These are phyloP conservation scores for Exophiala calicioides DNA, from an alignment of 2,329 filamentous ascomycete species.

Conservation along the genomic window DNA sequence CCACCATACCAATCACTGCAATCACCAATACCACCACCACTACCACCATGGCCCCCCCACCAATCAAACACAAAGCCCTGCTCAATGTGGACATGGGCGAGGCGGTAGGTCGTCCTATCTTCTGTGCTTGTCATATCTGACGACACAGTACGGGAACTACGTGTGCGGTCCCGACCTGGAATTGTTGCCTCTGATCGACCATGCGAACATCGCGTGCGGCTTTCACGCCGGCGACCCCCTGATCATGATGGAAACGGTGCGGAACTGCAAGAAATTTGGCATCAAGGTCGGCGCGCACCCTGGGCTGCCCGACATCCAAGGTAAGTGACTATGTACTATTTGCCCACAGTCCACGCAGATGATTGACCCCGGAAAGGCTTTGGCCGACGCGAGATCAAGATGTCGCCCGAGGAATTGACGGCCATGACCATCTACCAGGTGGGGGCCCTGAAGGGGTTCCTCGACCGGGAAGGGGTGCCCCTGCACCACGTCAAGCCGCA, in stretches of 20 bases:
- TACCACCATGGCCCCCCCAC: slow-evolving; percentile 32
- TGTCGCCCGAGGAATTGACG: slow-evolving; percentile 58
- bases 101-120: slow-evolving; percentile 34
- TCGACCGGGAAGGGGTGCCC: slow-evolving; percentile 57
- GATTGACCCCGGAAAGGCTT: slow-evolving; percentile 53
- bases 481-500: slow-evolving; percentile 66
- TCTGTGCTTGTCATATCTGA: slow-evolving; percentile 9
- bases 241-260: slow-evolving; percentile 65
- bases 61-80: slow-evolving; percentile 54
- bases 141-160: slow-evolving; percentile 46
- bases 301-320: slow-evolving; percentile 57
- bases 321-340: slow-evolving; percentile 4
- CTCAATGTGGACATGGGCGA: slow-evolving; percentile 53
- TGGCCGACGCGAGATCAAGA: slow-evolving; percentile 62
- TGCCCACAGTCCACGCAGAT: background rate
- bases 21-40: no score
- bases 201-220: slow-evolving; percentile 64
- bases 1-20: no score
- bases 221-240: slow-evolving; percentile 62
- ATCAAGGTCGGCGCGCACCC: slow-evolving; percentile 64
- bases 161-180: slow-evolving; percentile 59
- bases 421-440: slow-evolving; percentile 64
- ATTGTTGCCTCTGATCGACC: slow-evolving; percentile 61
- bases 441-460: slow-evolving; percentile 61
- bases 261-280: slow-evolving; percentile 58